These are phyloP conservation scores for Chondrus crispus DNA, from an alignment of 23 red algal genomes.

Conservation along the genomic window DNA sequence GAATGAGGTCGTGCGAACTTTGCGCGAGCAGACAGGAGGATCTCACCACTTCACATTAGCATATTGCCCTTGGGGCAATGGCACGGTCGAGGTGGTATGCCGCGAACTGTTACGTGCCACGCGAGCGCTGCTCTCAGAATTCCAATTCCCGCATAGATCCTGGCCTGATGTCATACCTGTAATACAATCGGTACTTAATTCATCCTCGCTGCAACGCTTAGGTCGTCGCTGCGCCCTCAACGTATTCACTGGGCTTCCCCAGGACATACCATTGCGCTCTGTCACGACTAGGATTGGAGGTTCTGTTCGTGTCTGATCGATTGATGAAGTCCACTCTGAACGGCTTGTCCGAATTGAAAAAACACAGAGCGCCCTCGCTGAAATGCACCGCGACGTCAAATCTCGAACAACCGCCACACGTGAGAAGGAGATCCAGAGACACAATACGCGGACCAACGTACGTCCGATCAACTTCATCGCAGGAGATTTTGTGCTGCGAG, in stretches of 20 bases:
- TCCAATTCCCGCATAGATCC: background rate
- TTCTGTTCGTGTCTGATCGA: too few species aligned
- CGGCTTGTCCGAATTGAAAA: too few species aligned
- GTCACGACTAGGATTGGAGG: background rate
- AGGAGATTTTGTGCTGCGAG: constrained; percentile 22
- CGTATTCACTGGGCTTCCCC: background rate
- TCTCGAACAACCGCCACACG: too few species aligned
- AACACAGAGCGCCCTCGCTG: too few species aligned
- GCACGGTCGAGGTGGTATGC: constrained; percentile 13
- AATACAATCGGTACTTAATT: background rate
- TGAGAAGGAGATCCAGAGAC: too few species aligned
- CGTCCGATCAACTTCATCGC: constrained; percentile 5
- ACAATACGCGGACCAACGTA: too few species aligned
- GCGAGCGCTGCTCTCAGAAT: background rate
- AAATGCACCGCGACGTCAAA: too few species aligned
- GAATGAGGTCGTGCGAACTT: background rate
- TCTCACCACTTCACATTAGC: constrained; percentile 19
- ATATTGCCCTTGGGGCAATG: constrained; percentile 21
- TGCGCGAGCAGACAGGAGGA: background rate
- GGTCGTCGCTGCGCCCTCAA: constrained; percentile 3
- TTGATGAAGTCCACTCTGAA: too few species aligned
- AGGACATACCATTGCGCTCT: background rate
- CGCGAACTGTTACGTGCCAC: background rate
- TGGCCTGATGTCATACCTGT: constrained; percentile 4
- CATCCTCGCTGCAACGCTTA: background rate